Evolutionary conservation across 2,329 filamentous ascomycete species (phyloP).

Genomic region (Cryphonectria parasitica): DNA sequence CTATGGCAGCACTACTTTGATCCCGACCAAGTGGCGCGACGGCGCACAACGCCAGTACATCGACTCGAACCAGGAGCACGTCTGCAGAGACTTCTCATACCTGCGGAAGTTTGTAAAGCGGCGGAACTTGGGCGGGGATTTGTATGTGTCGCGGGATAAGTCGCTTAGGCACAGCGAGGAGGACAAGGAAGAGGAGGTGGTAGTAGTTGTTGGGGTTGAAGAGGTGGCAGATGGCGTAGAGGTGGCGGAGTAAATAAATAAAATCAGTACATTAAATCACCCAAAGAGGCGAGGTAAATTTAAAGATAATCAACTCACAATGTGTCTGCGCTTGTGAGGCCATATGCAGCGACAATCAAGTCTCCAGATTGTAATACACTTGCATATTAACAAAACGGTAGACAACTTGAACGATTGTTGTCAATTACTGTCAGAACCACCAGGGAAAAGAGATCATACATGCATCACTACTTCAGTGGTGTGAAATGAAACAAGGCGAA

Average conservation of each 20-base stretch:
- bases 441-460: no score
- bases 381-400: no score
- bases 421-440: no score
- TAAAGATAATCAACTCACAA: neutral
- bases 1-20: constrained; percentile 32
- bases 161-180: constrained; percentile 7
- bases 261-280: neutral
- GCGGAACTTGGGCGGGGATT: constrained; percentile 18
- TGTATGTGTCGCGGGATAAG: constrained; percentile 23
- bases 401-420: no score
- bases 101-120: constrained; percentile 22
- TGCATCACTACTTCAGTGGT: no score
- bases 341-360: no score
- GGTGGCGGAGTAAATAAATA: neutral
- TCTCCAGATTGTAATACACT: no score
- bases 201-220: neutral
- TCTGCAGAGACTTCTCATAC: constrained; percentile 31
- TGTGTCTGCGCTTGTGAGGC: neutral
- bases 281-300: neutral
- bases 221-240: neutral
- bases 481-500: no score
- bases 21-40: constrained; percentile 30
- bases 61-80: constrained; percentile 33
- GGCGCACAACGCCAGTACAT: constrained; percentile 31
- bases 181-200: neutral